Evolutionary conservation across 192 early-diverging fungal species (phyloP).

Genomic region (Backusella sp.): DNA sequence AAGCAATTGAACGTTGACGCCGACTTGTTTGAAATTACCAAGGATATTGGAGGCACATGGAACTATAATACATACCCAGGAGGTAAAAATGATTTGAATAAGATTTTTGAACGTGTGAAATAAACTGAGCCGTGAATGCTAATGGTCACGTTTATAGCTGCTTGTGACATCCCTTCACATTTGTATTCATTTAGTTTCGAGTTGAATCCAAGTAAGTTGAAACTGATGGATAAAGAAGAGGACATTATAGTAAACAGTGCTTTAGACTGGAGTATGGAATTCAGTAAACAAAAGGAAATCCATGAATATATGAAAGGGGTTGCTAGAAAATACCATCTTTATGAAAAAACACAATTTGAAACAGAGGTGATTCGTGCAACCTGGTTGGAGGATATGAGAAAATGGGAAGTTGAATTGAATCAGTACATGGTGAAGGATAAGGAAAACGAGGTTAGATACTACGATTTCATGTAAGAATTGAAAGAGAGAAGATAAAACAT

Average conservation of each 20-base stretch:
- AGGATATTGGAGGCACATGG: conserved; percentile 56
- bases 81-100: neutral
- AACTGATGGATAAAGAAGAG: too few species aligned
- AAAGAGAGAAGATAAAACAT: neutral
- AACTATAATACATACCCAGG: conserved; percentile 42
- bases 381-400: conserved; percentile 35
- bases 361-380: conserved; percentile 34
- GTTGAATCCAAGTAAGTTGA: conserved; percentile 34
- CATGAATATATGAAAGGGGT: conserved; percentile 35
- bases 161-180: conserved; percentile 42
- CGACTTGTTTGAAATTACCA: conserved; percentile 43
- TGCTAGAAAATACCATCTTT: conserved; percentile 35
- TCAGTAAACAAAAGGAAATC: conserved; percentile 38
- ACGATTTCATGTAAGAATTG: conserved; percentile 24
- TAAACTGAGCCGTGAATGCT: neutral
- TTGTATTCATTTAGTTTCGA: conserved; percentile 41
- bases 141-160: conserved; percentile 9
- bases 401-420: conserved; percentile 36
- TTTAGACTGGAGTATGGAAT: conserved; percentile 34
- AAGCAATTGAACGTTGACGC: conserved; percentile 42
- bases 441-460: conserved; percentile 7
- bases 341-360: conserved; percentile 35
- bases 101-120: neutral
- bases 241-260: neutral
- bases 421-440: neutral